Evolutionary conservation across 257 asterid species (phyloP), one percentile per base, ranked within the genome.

Genomic region (Solanum corneliomulleri): DNA sequence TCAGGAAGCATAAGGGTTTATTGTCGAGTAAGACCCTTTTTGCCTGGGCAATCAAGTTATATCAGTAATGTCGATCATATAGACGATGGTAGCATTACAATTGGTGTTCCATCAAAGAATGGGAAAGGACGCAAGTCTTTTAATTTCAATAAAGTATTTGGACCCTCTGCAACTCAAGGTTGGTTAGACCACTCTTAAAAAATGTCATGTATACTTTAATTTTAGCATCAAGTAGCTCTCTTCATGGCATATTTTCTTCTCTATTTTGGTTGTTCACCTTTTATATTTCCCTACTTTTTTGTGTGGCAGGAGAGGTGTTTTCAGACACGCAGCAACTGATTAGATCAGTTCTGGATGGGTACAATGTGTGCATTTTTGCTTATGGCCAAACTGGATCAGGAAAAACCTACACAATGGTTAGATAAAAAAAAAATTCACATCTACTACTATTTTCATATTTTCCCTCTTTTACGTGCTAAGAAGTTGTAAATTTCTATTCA

Each of bases 331-430:
- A 91, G 86, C 98, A 93, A 47, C 90, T 95, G 86, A 94, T 97
- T 62, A 92, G 99, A 91, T 97, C 99, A 1, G 98, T 97, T 82
- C 96, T 97, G 87, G 99, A 97, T 94, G 99, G 99, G 87, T 97
- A 90, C 88, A 95, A 97, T 80, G 98, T 97, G 49, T 97, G 99
- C 92, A 97, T 97, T 81, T 97, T 97, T 80, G 99, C 99, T 77
- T 97, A 95, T 89, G 99, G 99, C 37, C 99, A 97, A 90, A 97
- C 99, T 2, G 99, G 99, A 85, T 97, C 99, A 25, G 99, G 99
- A 90, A 97, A 97, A 91, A 97, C 99, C 62, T 94, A 49, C 91
- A 97, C 99, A 20, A 97, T 97, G 99, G 99, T 97, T 85, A 88
- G 92, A 86, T 49, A 62, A n/a, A 80, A 82, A 82, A 83, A 75